Base-by-base conservation (phyloP, 2,329 filamentous ascomycete species). In the Dryadomyces quercus-mongolicae region DNA sequence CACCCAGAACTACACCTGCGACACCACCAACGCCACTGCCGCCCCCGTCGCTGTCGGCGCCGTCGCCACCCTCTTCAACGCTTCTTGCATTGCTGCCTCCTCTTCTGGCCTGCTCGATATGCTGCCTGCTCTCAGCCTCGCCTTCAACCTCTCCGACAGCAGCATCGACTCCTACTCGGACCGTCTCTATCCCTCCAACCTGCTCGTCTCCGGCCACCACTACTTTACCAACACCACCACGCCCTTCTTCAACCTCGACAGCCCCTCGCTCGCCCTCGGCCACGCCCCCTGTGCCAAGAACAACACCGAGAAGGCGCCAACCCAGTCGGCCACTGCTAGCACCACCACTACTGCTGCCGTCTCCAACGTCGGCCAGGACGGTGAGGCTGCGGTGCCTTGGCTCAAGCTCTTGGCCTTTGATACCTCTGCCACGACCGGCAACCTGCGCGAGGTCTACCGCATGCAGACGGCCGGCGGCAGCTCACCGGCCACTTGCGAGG, bases 1-100 rank as follows among this genome's bases (percentile, higher is more conserved):
- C 57, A 93, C 87, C 8, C 84, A 96, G 72, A 96, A 96, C 77
- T 97, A 96, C 74, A 94, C 88, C 52, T 96, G 92, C 74, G 74
- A 79, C 56, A 71, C 76, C 53, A 70, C 70, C 58, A 78, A 85
- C 61, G 65, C 78, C 1, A 78, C 77, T 3, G 77, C 81, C 0
- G 71, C 70, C 0, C 91, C 92, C 15, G 74, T 73, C 10, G 75
- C 83, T 18, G 68, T 74, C 51, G 92, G 92, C 59, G 92, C 92
- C 53, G 65, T 88, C 0, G 92, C 92, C 54, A 84, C 81, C 1
- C 86, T 97, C 62, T 96, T 87, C 82, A 90, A 96, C 70, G 86
- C 84, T 56, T 87, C 83, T 61, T 96, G 92, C 70, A 69, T 92
- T 38, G 86, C 85, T 7, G 76, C 85, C 45, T 73, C 79, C 60